phyloP scores from a whole-genome alignment of 805 yeast species.

The Peterozyma toletana region DNA sequence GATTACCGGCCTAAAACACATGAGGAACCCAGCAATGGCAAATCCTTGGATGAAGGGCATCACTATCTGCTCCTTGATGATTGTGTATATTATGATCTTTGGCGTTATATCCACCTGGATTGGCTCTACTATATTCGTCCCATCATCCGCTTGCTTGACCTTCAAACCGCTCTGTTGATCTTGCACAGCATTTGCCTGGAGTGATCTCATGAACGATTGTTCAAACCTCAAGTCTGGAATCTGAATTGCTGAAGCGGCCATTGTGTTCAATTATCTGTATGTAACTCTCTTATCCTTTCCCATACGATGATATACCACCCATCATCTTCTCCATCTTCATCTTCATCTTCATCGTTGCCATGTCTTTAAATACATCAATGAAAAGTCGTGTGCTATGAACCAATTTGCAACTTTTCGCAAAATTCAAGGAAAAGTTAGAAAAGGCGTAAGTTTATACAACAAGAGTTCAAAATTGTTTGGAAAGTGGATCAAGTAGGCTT shows the following conservation, averaged over 20 bases:
- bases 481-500: too few relatives aligned
- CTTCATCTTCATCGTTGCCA: too few relatives aligned
- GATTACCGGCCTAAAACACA: constrained; percentile 29
- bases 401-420: too few relatives aligned
- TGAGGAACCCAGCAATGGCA: constrained; percentile 28
- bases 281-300: background rate
- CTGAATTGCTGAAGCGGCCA: constrained; percentile 10
- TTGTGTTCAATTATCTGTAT: background rate
- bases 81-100: constrained; percentile 34
- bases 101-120: constrained; percentile 33
- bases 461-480: too few relatives aligned
- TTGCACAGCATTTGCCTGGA: constrained; percentile 14
- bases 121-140: constrained; percentile 14
- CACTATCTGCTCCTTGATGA: constrained; percentile 44
- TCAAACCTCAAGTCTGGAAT: constrained; percentile 67
- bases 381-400: too few relatives aligned
- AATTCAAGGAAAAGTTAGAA: too few relatives aligned
- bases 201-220: constrained; percentile 44
- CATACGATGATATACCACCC: too few relatives aligned
- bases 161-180: too few relatives aligned
- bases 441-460: too few relatives aligned
- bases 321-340: too few relatives aligned
- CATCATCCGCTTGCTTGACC: background rate
- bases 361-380: too few relatives aligned
- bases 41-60: constrained; percentile 57